Percentiles rank a stretch among this genome's conserved stretches.
phyloP scores from a whole-genome alignment of 805 yeast species.

The Candida namnaoensis region DNA sequence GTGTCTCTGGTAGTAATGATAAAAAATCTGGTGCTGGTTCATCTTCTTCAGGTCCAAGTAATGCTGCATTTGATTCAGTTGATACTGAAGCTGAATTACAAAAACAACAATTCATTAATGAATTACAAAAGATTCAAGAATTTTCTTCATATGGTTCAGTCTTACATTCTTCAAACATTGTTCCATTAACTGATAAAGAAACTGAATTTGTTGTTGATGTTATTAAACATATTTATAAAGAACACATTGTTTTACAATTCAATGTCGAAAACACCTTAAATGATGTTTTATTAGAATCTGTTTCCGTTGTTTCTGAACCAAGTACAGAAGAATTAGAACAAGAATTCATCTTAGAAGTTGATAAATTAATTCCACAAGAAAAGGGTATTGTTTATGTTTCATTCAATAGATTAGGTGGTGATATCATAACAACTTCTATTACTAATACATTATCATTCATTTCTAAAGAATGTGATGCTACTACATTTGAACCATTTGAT shows the following conservation, averaged over 20 bases:
- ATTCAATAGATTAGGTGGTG: conserved; percentile 48
- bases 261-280: conserved; percentile 78
- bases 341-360: conserved; percentile 69
- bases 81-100: conserved; percentile 21
- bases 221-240: conserved; percentile 73
- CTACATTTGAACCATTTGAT: conserved; percentile 55
- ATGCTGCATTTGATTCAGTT: too few species aligned
- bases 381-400: conserved; percentile 76
- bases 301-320: conserved; percentile 60
- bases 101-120: conserved; percentile 64
- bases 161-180: conserved; percentile 56
- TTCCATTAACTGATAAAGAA: conserved; percentile 80
- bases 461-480: conserved; percentile 71
- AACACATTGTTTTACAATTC: conserved; percentile 71
- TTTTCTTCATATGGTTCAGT: conserved; percentile 66
- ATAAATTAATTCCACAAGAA: conserved; percentile 59
- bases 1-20: conserved; percentile 17
- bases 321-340: conserved; percentile 42
- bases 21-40: background rate
- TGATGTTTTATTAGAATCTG: conserved; percentile 69
- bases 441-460: conserved; percentile 64
- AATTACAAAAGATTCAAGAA: conserved; percentile 63
- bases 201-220: conserved; percentile 87
- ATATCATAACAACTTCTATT: conserved; percentile 40
- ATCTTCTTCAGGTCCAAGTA: background rate